A percentile compares a stretch with the other conserved stretches of the same genome.
Conservation (phyloP, 257 asterid species). For the Penstemon barbatus region DNA sequence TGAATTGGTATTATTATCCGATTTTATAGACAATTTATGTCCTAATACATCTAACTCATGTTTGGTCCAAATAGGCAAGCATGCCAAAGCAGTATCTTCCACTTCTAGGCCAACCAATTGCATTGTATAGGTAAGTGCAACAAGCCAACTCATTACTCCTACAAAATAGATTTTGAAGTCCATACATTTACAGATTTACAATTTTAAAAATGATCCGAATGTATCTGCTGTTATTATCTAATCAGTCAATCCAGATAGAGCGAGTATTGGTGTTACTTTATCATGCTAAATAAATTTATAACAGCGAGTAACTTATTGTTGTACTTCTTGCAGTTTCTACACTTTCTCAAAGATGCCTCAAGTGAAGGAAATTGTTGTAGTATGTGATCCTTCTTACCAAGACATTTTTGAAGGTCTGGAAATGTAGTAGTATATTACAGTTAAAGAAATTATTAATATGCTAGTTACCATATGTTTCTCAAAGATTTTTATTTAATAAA, state of each 20-base stretch:
- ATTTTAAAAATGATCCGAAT: too few species aligned
- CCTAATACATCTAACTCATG: constrained; percentile 32
- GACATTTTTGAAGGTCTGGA: constrained; percentile 90
- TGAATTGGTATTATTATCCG: constrained; percentile 15
- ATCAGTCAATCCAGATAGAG: too few species aligned
- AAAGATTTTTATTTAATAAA: constrained; percentile 13
- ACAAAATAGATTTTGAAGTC: too few species aligned
- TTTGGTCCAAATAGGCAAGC: constrained; percentile 71
- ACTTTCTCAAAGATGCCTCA: constrained; percentile 84
- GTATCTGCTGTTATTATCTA: too few species aligned
- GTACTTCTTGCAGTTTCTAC: constrained; percentile 69
- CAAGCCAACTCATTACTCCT: background rate
- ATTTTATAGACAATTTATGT: background rate
- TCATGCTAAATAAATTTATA: constrained; percentile 14
- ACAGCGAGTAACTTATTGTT: constrained; percentile 11
- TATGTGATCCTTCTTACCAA: constrained; percentile 95
- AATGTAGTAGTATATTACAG: constrained; percentile 24
- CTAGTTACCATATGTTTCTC: constrained; percentile 8
- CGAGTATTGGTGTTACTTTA: background rate
- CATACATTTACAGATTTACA: too few species aligned
- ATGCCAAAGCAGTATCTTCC: constrained; percentile 99
- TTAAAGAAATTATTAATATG: constrained; percentile 6
- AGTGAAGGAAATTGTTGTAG: constrained; percentile 95
- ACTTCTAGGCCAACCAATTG: constrained; percentile 95
- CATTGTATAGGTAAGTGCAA: constrained; percentile 75